Conservation (phyloP, 176 grass and related monocot species). For the Aegilops speltoides region DNA sequence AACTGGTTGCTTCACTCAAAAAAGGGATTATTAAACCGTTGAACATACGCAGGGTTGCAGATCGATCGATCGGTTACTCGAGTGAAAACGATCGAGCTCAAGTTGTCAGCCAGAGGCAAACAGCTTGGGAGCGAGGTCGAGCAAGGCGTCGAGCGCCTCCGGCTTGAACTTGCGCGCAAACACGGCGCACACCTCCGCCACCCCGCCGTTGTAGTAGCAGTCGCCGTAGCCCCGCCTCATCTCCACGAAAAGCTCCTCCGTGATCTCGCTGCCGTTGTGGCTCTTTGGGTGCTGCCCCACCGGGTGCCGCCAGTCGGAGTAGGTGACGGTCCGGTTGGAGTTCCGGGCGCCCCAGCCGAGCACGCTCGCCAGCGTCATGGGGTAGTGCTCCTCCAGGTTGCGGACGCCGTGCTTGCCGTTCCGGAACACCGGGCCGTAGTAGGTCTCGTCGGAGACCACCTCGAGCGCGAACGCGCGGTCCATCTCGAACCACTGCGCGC, state of each 20-base stretch:
- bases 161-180: slow-evolving; percentile 82
- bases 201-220: slow-evolving; percentile 55
- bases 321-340: slow-evolving; percentile 60
- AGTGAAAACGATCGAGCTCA: too few relatives aligned
- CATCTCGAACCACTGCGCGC: slow-evolving; percentile 79
- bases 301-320: slow-evolving; percentile 39
- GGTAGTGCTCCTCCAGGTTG: slow-evolving; percentile 80
- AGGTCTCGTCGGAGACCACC: slow-evolving; percentile 51
- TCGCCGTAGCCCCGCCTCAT: slow-evolving; percentile 37
- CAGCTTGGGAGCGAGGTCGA: slow-evolving; percentile 53
- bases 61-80: too few relatives aligned
- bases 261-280: slow-evolving; percentile 23
- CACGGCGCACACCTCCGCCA: slow-evolving; percentile 44
- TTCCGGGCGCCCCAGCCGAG: slow-evolving; percentile 37
- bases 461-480: slow-evolving; percentile 39
- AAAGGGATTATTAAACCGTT: too few relatives aligned
- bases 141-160: slow-evolving; percentile 40
- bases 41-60: too few relatives aligned
- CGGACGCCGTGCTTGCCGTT: slow-evolving; percentile 9
- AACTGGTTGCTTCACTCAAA: too few relatives aligned
- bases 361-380: slow-evolving; percentile 53
- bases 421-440: slow-evolving; percentile 57
- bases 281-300: slow-evolving; percentile 40
- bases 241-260: slow-evolving; percentile 37
- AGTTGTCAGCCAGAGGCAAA: slow-evolving; percentile 43